Evolutionary conservation across 306 rosid genomes (phyloP), one percentile per base, ranked within the genome.

Genomic region (Prunus davidiana): DNA sequence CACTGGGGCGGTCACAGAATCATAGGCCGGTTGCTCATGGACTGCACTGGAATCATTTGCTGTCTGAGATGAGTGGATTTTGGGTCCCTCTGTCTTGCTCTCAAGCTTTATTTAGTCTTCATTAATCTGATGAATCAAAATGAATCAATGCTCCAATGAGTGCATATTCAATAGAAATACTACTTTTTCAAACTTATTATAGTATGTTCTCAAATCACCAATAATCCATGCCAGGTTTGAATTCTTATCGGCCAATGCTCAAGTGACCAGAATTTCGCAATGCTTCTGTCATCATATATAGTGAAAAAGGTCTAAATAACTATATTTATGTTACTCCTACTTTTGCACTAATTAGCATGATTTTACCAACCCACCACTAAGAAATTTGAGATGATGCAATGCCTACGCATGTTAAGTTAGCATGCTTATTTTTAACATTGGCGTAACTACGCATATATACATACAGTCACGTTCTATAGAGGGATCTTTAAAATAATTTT

Each of bases 131-230:
- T 83, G 24, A 64, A 58, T 67, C 64, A 52, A 10, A 16, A 79
- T 49, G 79, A 82, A 72, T 82, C 90, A 78, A 80, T 78, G 64
- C 38, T 69, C 73, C 75, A 84, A 80, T 86, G 78, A 80, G 81
- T 84, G 81, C 74, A 43, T 63, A 72, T 61, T 84, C 86, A 70
- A 12, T 25, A 25, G 9, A 6, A 24, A 60, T 11, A 11, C 75
- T 51, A 20, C 12, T 47, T 20, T 67, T 47, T 24, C 22, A 13
- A 4, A 18, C 50, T 71, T 72, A 27, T 20, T 27, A 69, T 45
- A 12, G 19, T 19, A 6, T 5, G 19, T 50, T 13, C 61, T 60
- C 71, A 20, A 47, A 32, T 41, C 49, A 71, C 54, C 71, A 51
- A 27, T 32, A 71, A 4, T 57, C 12, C 75, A 30, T n/a, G 3